Percentiles rank a stretch among this genome's conserved stretches.
phyloP scores from a whole-genome alignment of 2,329 filamentous ascomycete species.

The Colletotrichum destructivum region DNA sequence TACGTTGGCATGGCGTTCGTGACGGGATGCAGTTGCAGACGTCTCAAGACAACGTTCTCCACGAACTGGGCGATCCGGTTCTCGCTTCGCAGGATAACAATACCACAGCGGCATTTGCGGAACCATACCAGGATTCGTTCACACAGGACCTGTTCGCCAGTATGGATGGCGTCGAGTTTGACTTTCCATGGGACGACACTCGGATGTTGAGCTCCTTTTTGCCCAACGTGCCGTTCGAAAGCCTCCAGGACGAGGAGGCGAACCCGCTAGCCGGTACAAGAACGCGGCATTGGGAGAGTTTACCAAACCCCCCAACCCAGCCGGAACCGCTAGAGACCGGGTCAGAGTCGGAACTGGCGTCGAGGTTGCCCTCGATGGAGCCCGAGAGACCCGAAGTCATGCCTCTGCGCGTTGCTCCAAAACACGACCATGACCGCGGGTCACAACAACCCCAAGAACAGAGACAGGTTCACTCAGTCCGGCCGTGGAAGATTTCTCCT shows the following conservation, averaged over 20 bases:
- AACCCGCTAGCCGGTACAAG: too few species aligned
- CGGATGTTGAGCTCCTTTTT: background rate
- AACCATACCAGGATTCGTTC: background rate
- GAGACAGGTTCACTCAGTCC: background rate
- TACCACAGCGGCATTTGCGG: background rate
- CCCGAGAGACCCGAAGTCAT: background rate
- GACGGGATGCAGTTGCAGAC: too few species aligned
- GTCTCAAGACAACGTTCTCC: too few species aligned
- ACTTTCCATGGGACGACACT: slow-evolving; percentile 14
- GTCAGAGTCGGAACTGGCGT: background rate
- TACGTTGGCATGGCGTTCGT: too few species aligned
- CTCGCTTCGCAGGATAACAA: too few species aligned
- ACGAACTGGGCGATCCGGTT: too few species aligned
- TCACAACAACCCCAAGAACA: too few species aligned
- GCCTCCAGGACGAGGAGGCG: too few species aligned
- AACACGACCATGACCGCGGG: too few species aligned
- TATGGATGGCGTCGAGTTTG: background rate
- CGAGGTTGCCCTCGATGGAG: slow-evolving; percentile 7
- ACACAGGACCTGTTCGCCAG: background rate
- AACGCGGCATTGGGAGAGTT: too few species aligned
- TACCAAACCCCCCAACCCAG: background rate
- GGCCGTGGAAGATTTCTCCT: slow-evolving; percentile 36
- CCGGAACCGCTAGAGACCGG: background rate
- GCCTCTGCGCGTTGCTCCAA: background rate
- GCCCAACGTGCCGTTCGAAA: too few species aligned